Evolutionary conservation across 78 protist genomes (phyloP), one percentile per base, ranked within the genome.

Genomic region (Cavenderia fasciculata): DNA sequence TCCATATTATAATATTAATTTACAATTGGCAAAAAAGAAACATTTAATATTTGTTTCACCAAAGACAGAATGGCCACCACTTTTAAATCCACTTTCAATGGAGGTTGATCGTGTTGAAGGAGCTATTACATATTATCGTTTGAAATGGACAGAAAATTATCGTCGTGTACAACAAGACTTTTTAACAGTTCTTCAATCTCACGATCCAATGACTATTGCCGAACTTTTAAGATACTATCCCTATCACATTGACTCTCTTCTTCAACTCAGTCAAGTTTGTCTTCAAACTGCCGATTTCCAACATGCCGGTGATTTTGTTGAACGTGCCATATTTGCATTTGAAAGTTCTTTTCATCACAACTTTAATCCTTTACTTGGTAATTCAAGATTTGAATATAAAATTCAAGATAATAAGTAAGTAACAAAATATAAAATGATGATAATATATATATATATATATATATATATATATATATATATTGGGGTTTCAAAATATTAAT

Each of bases 281-380:
- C 40, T 77, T 7, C 86, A 74, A 27, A 87, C 93, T 2, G 74
- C 85, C 4, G 88, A 87, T 54, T 87, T 27, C 34, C 74, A 63
- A 40, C 47, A 72, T 29, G 93, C 93, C 0, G 78, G 85, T 36
- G 93, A 87, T 31, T 61, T 87, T 31, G 88, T 65, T n/a, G 93
- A 87, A 51, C n/a, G 85, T 19, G 86, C 93, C 2, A 44, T 87
- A 10, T 87, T 87, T 77, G 93, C 93, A 43, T 87, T 87, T 27
- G 93, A 87, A 41, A n/a, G 18, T 38, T 34, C 33, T 40, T 87
- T 74, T 68, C 86, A 72, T 65, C 85, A 68, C 47, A n/a, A 36
- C 2, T 87, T 87, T 52, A 77, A 87, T 51, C 93, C 93, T 18
- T 4, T 47, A 7, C 11, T 25, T 38, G 86, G 70, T 34, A 65